Base-by-base conservation (phyloP, 352 stramenopile species). In the Blastocystis sp. region DNA sequence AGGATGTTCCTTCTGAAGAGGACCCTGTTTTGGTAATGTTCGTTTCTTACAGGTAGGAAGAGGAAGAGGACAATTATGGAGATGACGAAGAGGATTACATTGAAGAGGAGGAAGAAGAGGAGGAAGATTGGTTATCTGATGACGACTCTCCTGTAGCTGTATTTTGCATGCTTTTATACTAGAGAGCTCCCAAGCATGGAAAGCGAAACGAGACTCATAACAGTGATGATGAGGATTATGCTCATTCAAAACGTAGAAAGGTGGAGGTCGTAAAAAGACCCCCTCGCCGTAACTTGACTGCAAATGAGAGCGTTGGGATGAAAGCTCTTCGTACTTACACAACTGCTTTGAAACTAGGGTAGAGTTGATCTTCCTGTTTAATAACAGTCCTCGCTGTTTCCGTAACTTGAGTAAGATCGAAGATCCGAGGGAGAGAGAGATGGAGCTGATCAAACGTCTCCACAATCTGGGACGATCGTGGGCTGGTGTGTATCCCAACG, bases 71-170 rank as follows among this genome's bases (percentile, higher is more conserved):
- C n/a, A 50, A 80, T 26, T 23, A 37, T 26, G 43, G 9, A 41
- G 29, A 54, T 41, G 45, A 54, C 15, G 34, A 80, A 50, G 45
- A 80, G 70, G 70, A 39, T n/a, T n/a, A 80, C 8, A 47, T 50
- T 5, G 45, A 63, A 13, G 41, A 80, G 1, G 70, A 80, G n/a
- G 70, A 80, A 63, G 70, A 80, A 50, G 70, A 80, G 45, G 70
- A 80, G n/a, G 70, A 80, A 37, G 70, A 80, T n/a, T 80, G 70
- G 70, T 37, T 63, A 8, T 80, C 70, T n/a, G 70, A 80, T 39
- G 70, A 80, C 34, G 70, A 80, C 13, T 29, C 47, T 13, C 34
- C 37, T 47, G 39, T 62, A 41, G 43, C 29, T 11, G 7, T 61
- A 29, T 39, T 26, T 18, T 18, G 26, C 9, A 13, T 63, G 11